A percentile compares a stretch with the other conserved stretches of the same genome.
These are phyloP conservation scores for Triticum monococcum DNA, from an alignment of 176 grass and related monocot species.

Conservation along the genomic window DNA sequence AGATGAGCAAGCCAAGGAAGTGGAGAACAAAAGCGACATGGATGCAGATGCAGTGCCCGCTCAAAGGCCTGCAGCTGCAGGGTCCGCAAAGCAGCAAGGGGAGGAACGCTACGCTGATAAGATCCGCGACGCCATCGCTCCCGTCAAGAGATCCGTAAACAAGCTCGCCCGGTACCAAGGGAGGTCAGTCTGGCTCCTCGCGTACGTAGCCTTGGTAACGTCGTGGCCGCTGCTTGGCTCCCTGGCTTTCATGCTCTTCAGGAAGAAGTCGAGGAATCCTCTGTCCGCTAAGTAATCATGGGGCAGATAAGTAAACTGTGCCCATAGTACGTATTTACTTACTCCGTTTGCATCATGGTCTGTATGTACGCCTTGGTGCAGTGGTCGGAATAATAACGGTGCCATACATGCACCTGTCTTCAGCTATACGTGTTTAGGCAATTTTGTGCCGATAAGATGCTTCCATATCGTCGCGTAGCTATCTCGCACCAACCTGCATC, in stretches of 20 bases:
- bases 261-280: conserved; percentile 53
- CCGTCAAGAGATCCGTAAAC: conserved; percentile 74
- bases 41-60: background rate
- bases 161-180: conserved; percentile 52
- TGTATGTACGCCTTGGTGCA: background rate
- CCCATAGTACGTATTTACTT: too few species aligned
- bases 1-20: conserved; percentile 18
- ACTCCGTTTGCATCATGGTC: too few species aligned
- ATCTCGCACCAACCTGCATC: background rate
- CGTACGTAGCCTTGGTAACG: conserved; percentile 73
- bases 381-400: background rate
- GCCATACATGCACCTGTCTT: background rate
- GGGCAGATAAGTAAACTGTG: too few species aligned
- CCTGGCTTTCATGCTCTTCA: conserved; percentile 59
- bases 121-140: conserved; percentile 50
- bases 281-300: too few species aligned
- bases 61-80: conserved; percentile 7
- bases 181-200: conserved; percentile 81
- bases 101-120: conserved; percentile 18
- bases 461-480: background rate
- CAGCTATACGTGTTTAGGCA: background rate
- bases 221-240: conserved; percentile 87
- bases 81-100: conserved; percentile 19
- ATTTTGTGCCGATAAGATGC: background rate
- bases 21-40: background rate